A percentile compares a stretch with the other conserved stretches of the same genome.
Evolutionary conservation across 2,329 filamentous ascomycete genomes (phyloP).

Genomic region (Acarospora socialis): DNA sequence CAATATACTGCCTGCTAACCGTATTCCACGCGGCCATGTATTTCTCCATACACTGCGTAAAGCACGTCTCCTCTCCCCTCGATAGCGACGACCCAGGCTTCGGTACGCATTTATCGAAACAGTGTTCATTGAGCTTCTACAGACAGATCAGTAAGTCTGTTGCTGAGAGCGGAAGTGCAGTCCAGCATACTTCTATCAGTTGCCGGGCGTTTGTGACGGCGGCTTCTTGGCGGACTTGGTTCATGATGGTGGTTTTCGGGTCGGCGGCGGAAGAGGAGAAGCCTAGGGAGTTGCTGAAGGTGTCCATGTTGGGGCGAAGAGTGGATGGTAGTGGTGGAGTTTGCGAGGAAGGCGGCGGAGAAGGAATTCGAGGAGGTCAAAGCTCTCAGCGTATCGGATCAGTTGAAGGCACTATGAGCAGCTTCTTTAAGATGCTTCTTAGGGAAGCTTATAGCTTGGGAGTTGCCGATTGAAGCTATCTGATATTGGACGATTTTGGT

Average conservation of each 20-base stretch:
- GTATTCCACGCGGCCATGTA: constrained; percentile 41
- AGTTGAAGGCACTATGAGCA: too few species aligned
- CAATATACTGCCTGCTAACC: constrained; percentile 35
- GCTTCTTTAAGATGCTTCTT: too few species aligned
- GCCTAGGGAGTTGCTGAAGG: neutral
- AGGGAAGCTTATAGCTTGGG: too few species aligned
- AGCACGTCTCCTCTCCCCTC: constrained; percentile 35
- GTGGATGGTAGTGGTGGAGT: too few species aligned
- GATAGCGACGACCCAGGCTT: constrained; percentile 37
- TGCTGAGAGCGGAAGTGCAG: neutral
- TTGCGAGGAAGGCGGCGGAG: too few species aligned
- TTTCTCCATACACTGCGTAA: constrained; percentile 40
- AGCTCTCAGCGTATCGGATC: too few species aligned
- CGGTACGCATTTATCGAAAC: constrained; percentile 41
- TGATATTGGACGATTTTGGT: too few species aligned
- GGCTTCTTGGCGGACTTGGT: constrained; percentile 38
- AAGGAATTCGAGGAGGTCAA: too few species aligned
- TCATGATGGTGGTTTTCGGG: constrained; percentile 14
- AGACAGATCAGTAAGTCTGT: neutral
- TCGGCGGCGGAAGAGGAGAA: constrained; percentile 2
- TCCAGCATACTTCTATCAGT: constrained; percentile 31
- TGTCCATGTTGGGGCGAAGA: neutral
- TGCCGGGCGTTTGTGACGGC: constrained; percentile 37
- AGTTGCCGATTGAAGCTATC: too few species aligned
- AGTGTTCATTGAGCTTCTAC: constrained; percentile 42